Evolutionary conservation across 2,329 filamentous ascomycete species (phyloP).

Genomic region (Clarireedia hainanense): DNA sequence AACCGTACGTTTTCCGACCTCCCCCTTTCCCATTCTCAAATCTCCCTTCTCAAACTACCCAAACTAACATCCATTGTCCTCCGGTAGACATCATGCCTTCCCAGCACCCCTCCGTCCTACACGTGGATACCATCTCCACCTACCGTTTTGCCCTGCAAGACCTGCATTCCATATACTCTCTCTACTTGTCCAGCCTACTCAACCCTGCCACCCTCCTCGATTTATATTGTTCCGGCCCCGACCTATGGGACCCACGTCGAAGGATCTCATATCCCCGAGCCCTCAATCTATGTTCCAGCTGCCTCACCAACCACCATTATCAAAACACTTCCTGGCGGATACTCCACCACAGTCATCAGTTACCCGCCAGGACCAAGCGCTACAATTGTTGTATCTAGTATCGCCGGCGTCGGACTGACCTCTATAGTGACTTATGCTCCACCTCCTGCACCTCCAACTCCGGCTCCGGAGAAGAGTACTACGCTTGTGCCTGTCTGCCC

Average conservation of each 20-base stretch:
- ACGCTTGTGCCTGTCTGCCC: not conserved
- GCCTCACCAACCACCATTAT: not conserved
- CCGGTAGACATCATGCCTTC: constrained; percentile 7
- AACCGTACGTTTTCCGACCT: not conserved
- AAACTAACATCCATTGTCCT: not conserved
- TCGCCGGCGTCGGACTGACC: not conserved
- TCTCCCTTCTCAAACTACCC: too few species aligned
- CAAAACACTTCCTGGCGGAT: not conserved
- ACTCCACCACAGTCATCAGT: not conserved
- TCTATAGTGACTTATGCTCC: constrained; percentile 2
- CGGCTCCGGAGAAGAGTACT: not conserved
- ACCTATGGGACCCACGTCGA: not conserved
- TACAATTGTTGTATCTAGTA: not conserved
- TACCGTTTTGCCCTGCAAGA: constrained; percentile 8
- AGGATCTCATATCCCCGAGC: not conserved
- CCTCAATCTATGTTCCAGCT: constrained; percentile 4
- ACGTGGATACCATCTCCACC: constrained; percentile 10
- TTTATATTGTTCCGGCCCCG: constrained; percentile 1
- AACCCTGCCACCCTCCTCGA: not conserved
- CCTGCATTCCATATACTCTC: constrained; percentile 13
- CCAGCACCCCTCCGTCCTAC: constrained; percentile 10
- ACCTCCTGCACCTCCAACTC: not conserved
- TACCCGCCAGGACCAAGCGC: not conserved
- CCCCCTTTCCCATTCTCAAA: too few species aligned
- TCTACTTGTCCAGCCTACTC: constrained; percentile 13